phyloP scores from a whole-genome alignment of 495 filamentous ascomycete species.

The Gamarada debralockiae region DNA sequence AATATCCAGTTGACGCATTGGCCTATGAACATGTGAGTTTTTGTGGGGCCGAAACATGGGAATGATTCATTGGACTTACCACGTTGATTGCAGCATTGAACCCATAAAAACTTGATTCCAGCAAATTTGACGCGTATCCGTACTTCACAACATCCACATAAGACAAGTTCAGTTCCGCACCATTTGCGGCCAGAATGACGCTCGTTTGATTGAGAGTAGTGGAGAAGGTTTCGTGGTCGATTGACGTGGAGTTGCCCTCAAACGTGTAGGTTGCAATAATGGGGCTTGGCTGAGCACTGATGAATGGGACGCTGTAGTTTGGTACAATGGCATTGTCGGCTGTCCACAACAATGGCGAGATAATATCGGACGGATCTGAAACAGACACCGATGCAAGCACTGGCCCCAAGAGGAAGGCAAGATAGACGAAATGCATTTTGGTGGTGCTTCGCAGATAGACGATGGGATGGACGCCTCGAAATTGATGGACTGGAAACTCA shows the following conservation, averaged over 20 bases:
- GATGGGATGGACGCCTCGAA: neutral
- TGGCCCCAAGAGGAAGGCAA: neutral
- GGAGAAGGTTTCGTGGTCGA: slow-evolving; percentile 9
- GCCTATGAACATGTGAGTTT: too few relatives aligned
- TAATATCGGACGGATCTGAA: slow-evolving; percentile 8
- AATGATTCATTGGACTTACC: neutral
- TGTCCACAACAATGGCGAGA: neutral
- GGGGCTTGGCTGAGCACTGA: slow-evolving; percentile 4
- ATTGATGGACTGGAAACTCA: neutral
- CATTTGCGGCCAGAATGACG: slow-evolving; percentile 5
- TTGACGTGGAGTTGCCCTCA: slow-evolving; percentile 1
- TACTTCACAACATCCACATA: slow-evolving; percentile 12
- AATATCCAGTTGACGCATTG: slow-evolving; percentile 8
- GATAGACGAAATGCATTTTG: neutral
- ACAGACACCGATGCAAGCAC: neutral
- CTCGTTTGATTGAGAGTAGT: slow-evolving; percentile 5
- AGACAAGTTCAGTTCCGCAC: slow-evolving; percentile 8
- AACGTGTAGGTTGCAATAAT: slow-evolving; percentile 3
- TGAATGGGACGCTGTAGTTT: slow-evolving; percentile 4
- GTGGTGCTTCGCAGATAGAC: neutral
- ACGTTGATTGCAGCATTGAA: slow-evolving; percentile 14
- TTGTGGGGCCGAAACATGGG: neutral
- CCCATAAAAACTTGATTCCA: slow-evolving; percentile 13
- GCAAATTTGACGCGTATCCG: slow-evolving; percentile 12
- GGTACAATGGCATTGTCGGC: slow-evolving; percentile 9